Conservation (phyloP, 345 rosid genomes). For the Carallia pectinifolia region DNA sequence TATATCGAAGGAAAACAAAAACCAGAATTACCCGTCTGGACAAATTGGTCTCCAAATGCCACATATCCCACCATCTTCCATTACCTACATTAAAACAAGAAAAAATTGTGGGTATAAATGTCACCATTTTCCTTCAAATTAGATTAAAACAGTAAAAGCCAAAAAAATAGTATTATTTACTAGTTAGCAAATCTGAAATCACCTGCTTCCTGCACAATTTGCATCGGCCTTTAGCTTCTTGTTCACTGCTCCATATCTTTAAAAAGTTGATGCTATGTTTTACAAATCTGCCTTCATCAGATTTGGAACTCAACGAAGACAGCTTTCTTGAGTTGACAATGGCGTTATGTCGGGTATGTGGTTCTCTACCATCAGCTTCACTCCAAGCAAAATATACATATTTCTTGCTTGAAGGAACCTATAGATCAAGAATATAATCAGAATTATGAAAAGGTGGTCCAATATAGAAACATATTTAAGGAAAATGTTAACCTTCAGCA, state of each 20-base stretch:
- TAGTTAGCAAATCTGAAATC: slow-evolving; percentile 16
- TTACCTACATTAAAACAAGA: slow-evolving; percentile 37
- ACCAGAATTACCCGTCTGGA: slow-evolving; percentile 67
- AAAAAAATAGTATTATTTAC: slow-evolving; percentile 1
- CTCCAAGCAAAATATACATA: slow-evolving; percentile 70
- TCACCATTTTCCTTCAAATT: not conserved
- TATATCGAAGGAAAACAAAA: not conserved
- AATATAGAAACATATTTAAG: not conserved
- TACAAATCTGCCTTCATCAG: slow-evolving; percentile 58
- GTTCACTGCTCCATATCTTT: slow-evolving; percentile 92
- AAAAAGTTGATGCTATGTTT: slow-evolving; percentile 68
- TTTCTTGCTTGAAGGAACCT: slow-evolving; percentile 97
- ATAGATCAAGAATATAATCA: slow-evolving; percentile 21
- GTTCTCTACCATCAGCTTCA: slow-evolving; percentile 53
- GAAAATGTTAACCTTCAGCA: slow-evolving; percentile 55
- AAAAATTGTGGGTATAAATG: not conserved
- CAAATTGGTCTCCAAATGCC: slow-evolving; percentile 93
- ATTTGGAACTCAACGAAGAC: slow-evolving; percentile 53
- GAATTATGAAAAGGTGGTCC: not conserved
- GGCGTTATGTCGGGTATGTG: slow-evolving; percentile 39
- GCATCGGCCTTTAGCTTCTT: slow-evolving; percentile 68
- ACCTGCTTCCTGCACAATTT: slow-evolving; percentile 80
- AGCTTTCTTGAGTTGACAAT: slow-evolving; percentile 58
- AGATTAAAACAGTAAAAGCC: not conserved
- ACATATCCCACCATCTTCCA: slow-evolving; percentile 58